A percentile compares a stretch with the other conserved stretches of the same genome.
These are phyloP conservation scores for Cyberlindnera amylophila DNA, from an alignment of 805 yeast genomes.

Conservation along the genomic window DNA sequence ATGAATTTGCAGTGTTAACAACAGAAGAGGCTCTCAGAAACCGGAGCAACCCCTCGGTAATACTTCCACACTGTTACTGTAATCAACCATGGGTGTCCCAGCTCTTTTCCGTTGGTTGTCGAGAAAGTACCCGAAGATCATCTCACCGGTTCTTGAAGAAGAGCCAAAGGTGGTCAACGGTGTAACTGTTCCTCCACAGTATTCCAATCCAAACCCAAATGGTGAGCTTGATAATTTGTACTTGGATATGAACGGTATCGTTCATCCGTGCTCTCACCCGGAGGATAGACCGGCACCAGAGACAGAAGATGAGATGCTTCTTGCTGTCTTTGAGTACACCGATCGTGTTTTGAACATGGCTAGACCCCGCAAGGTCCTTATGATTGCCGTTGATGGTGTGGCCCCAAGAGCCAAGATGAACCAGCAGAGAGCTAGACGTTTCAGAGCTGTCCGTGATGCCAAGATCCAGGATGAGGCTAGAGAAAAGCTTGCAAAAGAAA, in stretches of 20 bases:
- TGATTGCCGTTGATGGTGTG: conserved; percentile 99
- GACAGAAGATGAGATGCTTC: conserved; percentile 94
- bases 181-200: conserved; percentile 58
- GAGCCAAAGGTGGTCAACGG: conserved; percentile 57
- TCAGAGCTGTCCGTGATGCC: conserved; percentile 90
- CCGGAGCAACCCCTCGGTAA: background rate
- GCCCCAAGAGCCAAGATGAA: conserved; percentile 99
- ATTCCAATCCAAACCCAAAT: conserved; percentile 79
- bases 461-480: conserved; percentile 76
- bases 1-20: background rate
- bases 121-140: conserved; percentile 87
- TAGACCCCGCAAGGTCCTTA: conserved; percentile 84
- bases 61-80: too few relatives aligned
- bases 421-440: conserved; percentile 94
- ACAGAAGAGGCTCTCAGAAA: background rate
- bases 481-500: conserved; percentile 38
- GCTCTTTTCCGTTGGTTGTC: conserved; percentile 97
- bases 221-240: conserved; percentile 94
- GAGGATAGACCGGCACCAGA: conserved; percentile 95
- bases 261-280: conserved; percentile 98
- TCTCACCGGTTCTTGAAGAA: conserved; percentile 84
- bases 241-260: conserved; percentile 98
- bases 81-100: conserved; percentile 80
- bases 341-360: conserved; percentile 92
- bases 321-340: conserved; percentile 89